Evolutionary conservation across 2,329 filamentous ascomycete species (phyloP), one percentile per base, ranked within the genome.

Genomic region (Paramyrothecium sp.): DNA sequence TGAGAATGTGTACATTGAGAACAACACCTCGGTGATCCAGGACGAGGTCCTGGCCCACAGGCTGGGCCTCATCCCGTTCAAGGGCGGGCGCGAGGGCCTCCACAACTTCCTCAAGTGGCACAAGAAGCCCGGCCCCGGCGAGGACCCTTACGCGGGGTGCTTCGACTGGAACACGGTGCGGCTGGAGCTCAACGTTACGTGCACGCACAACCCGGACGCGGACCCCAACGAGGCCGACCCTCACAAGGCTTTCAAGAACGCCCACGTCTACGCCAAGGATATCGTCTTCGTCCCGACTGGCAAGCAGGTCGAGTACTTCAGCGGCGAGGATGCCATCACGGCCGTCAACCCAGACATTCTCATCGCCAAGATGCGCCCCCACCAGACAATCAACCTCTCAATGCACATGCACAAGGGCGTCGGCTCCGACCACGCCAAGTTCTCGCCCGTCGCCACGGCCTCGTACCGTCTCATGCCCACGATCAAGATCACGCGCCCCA

Each of bases 21-120:
- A 97, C 81, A 99, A 99, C 81, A 98, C 94, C 53, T 97, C 92
- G 5, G 92, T 99, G 38, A 95, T 99, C 68, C 94, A 98, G 73
- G 95, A 99, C 71, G 95, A 99, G 79, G 94, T 99, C 4, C 87
- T 99, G 54, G 89, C 93, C 17, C 91, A 95, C 73, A 85, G 95
- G 49, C 81, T 99, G 33, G 95, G 95, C 58, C 85, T 99, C 50
- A 89, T 99, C 55, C 95, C 96, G 19, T 88, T 99, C 65, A 89
- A 88, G 63, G 95, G 91, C 63, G 85, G 87, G 60, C 85, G 88
- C 62, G 83, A 90, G 56, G 93, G 91, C 54, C 80, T 99, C 56
- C 80, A 80, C 57, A 85, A 89, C 65, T 93, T 88, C 79, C 81
- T 98, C 77, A 88, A 87, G 71, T 96, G 90, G 88, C 92, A 86